Base-by-base conservation (phyloP, 805 yeast species). In the Lachancea cidri region DNA sequence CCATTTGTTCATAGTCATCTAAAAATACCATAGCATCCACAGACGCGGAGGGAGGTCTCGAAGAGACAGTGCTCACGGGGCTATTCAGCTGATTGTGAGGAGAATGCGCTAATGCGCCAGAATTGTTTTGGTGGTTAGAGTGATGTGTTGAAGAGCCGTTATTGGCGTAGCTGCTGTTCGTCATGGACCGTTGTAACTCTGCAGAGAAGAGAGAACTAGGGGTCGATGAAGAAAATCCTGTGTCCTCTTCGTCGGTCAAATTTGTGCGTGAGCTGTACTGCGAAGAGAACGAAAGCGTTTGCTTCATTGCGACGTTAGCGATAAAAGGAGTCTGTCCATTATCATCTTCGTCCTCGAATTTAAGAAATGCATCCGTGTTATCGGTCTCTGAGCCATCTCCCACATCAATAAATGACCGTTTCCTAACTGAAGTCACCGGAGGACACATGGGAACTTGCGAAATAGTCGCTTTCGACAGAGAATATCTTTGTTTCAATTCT, bases 151-250 rank as follows among this genome's bases (percentile, higher is more conserved):
- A 20, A 19, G 37, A 9, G 27, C 44, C 30, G 2, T 33, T 33
- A 35, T 24, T 35, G 20, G 25, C 24, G 29, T 36, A 18, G 31
- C 39, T 33, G 35, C 32, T 42, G 33, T 39, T 44, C 24, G 44
- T 42, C 11, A 34, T 29, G 11, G 47, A 39, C 18, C 47, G 36
- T 29, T 43, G 36, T 25, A 53, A 38, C 36, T 53, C 58, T 1
- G 56, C 40, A 5, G 58, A 54, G 31, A 54, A 51, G 29, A 54
- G 39, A 3, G 58, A 54, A 42, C 53, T 54, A 19, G 58, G 58
- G 1, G 58, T 52, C 20, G 54, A 53, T 1, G 58, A 52, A 7
- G 57, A 51, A 22, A 51, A 43, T 16, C 50, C 41, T 3, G 49
- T 43, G 24, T 52, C 56, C 32, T 52, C 56, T 20, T 52, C 56